These are phyloP conservation scores for Aspergillus alliaceus DNA, from an alignment of 2,329 filamentous ascomycete species.

Conservation along the genomic window DNA sequence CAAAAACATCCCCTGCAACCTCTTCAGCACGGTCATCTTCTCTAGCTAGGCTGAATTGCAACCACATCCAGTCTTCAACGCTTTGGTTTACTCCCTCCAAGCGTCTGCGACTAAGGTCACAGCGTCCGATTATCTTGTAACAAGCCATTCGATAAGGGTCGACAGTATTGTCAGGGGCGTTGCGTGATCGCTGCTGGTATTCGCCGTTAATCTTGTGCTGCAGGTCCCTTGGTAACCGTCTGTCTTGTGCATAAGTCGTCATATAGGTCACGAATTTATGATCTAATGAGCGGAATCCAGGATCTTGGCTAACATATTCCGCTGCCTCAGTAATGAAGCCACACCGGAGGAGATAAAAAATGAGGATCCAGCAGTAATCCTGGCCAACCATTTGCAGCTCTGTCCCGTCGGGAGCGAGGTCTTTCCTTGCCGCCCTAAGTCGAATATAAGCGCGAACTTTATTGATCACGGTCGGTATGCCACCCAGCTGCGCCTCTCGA, in stretches of 20 bases:
- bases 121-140: conserved; percentile 92
- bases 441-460: conserved; percentile 92
- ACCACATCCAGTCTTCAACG: conserved; percentile 67
- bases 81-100: conserved; percentile 59
- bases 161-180: conserved; percentile 80
- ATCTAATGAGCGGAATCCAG: conserved; percentile 85
- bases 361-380: conserved; percentile 89
- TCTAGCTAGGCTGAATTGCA: conserved; percentile 63
- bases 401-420: conserved; percentile 77
- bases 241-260: conserved; percentile 77
- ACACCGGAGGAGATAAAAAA: conserved; percentile 86
- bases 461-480: conserved; percentile 81
- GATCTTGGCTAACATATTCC: conserved; percentile 77
- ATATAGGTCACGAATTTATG: conserved; percentile 87
- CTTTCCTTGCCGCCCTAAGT: conserved; percentile 74
- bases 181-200: conserved; percentile 79
- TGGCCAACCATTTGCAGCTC: conserved; percentile 77
- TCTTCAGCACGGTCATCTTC: conserved; percentile 63
- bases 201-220: conserved; percentile 88
- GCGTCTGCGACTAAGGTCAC: conserved; percentile 58
- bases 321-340: conserved; percentile 83
- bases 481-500: conserved; percentile 83
- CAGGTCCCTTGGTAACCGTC: conserved; percentile 73
- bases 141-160: conserved; percentile 97
- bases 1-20: conserved; percentile 62